phyloP scores from a whole-genome alignment of 176 grass and related monocot genomes.

The Carex littledalei region DNA sequence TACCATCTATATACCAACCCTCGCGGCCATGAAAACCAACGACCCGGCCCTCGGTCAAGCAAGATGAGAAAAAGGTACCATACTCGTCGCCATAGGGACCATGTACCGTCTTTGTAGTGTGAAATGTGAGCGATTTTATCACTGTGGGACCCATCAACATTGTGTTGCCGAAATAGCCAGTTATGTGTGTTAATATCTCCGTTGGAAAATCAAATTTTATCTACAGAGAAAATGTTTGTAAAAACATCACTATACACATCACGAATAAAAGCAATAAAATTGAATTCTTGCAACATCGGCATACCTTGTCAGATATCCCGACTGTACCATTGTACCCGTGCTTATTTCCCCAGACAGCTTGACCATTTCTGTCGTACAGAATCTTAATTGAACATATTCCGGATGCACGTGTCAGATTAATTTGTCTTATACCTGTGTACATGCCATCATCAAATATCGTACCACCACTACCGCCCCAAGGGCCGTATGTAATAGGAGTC shows the following conservation, averaged over 20 bases:
- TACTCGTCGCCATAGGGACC: conserved; percentile 77
- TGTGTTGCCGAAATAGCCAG: conserved; percentile 60
- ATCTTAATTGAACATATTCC: conserved; percentile 75
- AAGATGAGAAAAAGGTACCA: conserved; percentile 79
- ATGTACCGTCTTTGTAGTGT: conserved; percentile 74
- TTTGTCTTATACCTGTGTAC: conserved; percentile 65
- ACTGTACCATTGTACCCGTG: conserved; percentile 52
- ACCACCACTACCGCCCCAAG: conserved; percentile 81
- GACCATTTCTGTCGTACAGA: conserved; percentile 80
- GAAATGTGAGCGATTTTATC: conserved; percentile 71
- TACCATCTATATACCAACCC: conserved; percentile 72
- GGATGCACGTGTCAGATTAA: conserved; percentile 50
- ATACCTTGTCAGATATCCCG: conserved; percentile 62
- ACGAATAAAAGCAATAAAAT: background rate
- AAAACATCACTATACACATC: background rate
- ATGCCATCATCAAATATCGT: conserved; percentile 97
- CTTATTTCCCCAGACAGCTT: conserved; percentile 82
- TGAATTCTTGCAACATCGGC: background rate
- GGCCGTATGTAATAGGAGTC: conserved; percentile 62
- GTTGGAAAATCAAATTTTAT: conserved; percentile 70
- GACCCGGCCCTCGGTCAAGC: conserved; percentile 54
- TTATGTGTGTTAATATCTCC: conserved; percentile 85
- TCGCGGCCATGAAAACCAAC: conserved; percentile 72
- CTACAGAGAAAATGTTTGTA: conserved; percentile 25
- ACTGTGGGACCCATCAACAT: conserved; percentile 80